Conservation (phyloP, 345 rosid genomes). For the Salix viminalis region DNA sequence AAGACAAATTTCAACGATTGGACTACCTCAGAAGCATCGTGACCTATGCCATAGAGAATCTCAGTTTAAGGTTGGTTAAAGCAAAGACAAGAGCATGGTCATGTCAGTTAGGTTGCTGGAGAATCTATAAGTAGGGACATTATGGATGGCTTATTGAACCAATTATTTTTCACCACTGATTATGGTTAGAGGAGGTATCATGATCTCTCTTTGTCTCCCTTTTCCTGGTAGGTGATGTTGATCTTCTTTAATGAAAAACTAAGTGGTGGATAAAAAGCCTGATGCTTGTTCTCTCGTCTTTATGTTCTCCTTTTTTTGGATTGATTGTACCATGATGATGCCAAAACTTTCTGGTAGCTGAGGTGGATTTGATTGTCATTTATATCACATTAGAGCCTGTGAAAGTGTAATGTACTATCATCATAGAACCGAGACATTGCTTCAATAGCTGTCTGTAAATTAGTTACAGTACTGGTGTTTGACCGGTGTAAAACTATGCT, state of each 20-base stretch:
- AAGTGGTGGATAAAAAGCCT: not conserved
- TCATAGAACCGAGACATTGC: not conserved
- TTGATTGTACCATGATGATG: not conserved
- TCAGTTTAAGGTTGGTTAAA: slow-evolving; percentile 4
- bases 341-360: not conserved
- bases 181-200: not conserved
- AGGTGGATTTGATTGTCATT: not conserved
- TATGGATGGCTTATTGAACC: not conserved
- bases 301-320: not conserved
- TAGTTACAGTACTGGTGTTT: too few species aligned
- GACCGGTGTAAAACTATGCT: not conserved
- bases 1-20: not conserved
- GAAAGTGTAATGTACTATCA: not conserved
- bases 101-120: not conserved
- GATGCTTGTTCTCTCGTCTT: not conserved
- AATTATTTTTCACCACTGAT: not conserved
- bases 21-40: not conserved
- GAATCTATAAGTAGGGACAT: not conserved
- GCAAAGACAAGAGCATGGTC: not conserved
- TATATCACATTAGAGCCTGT: not conserved
- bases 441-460: not conserved
- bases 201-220: not conserved
- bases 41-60: not conserved
- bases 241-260: not conserved
- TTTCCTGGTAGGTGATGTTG: not conserved